Base-by-base conservation (phyloP, 257 asterid species). In the Vinca minor region DNA sequence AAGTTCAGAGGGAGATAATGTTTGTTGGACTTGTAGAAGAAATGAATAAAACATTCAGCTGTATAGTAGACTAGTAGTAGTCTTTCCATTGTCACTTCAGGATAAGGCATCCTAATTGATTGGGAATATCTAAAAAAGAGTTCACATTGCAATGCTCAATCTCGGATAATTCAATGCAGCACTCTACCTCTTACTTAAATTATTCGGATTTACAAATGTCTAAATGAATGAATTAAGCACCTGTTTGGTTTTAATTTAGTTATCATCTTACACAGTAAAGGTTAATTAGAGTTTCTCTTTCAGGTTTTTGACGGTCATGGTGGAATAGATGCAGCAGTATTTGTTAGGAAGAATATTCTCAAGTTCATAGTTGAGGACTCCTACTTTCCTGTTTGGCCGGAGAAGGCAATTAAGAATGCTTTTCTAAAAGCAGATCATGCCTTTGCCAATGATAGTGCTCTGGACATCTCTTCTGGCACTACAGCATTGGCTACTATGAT, bases 301-400 rank as follows among this genome's bases (percentile, higher is more conserved):
- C 83, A 91, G 98, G 98, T 91, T 50, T 91, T 91, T 83, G 98
- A 91, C 73, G 98, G 98, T 31, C 98, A 91, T 75, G 98, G 98
- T 59, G 98, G 98, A 50, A 79, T 85, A 60, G 96, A 91, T 76
- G 98, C 98, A 28, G 91, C 96, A 32, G 62, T 78, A 52, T 91
- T 82, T 68, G 74, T 87, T 53, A 82, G 82, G 78, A 77, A 82
- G 45, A 91, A 85, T 52, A 83, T 92, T 71, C 94, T 92, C 57
- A 81, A 86, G 80, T 85, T 81, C 46, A 87, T 92, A 45, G 77
- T 79, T 4, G 95, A 86, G 64, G 90, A 85, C 71, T 74, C 94
- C 20, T 82, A 69, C 69, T 92, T 82, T 72, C 95, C 95, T 11
- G 59, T 65, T 47, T 78, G 89, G 67, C 46, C 84, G 66, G 91